Conservation (phyloP, 371 early-diverging fungal species). For the Dichotomocladium elegans region DNA sequence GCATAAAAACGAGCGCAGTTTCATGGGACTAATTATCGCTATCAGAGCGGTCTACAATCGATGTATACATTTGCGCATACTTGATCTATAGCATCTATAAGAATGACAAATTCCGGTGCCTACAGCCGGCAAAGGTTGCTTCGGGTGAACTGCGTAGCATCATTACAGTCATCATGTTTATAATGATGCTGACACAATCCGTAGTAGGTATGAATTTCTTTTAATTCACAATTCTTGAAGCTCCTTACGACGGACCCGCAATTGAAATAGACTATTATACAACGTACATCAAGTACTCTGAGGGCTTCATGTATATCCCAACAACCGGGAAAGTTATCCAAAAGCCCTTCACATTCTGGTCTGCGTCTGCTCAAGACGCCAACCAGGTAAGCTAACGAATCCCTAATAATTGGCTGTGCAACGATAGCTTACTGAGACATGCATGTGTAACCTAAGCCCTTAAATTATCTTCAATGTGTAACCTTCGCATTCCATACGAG, state of each 20-base stretch:
- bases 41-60: constrained; percentile 32
- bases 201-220: constrained; percentile 30
- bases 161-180: constrained; percentile 31
- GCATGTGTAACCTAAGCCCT: constrained; percentile 14
- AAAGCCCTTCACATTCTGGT: constrained; percentile 40
- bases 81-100: constrained; percentile 28
- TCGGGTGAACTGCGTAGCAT: constrained; percentile 45
- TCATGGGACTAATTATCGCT: not conserved
- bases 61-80: constrained; percentile 27
- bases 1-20: not conserved
- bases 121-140: constrained; percentile 29
- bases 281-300: constrained; percentile 44
- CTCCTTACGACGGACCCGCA: too few relatives aligned
- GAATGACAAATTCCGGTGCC: constrained; percentile 34
- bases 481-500: constrained; percentile 23
- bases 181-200: constrained; percentile 39
- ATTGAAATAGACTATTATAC: constrained; percentile 22
- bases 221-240: not conserved
- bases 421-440: too few relatives aligned
- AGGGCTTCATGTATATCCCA: constrained; percentile 26
- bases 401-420: too few relatives aligned
- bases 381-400: too few relatives aligned
- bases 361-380: constrained; percentile 18
- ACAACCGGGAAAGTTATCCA: constrained; percentile 19
- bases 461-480: constrained; percentile 25